Evolutionary conservation across 2,329 filamentous ascomycete genomes (phyloP).

Genomic region (Phyllosticta citrichinensis): DNA sequence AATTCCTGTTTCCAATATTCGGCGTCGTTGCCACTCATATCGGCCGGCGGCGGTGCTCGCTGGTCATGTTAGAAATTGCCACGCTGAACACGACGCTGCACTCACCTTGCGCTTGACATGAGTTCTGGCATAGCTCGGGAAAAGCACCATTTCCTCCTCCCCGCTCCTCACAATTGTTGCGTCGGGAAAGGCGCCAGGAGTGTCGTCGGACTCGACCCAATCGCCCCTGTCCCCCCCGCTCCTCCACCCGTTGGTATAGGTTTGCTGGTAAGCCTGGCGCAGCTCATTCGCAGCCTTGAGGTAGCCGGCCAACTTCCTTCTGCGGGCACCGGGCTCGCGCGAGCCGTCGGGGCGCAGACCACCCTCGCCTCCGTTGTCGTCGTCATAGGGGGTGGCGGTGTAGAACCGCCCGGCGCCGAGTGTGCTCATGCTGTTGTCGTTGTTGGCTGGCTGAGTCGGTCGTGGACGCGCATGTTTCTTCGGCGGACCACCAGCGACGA

Average conservation of each 20-base stretch:
- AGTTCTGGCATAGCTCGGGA: conserved; percentile 81
- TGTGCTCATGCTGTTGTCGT: conserved; percentile 3
- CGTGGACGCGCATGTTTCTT: conserved; percentile 4
- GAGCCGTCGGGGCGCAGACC: conserved; percentile 26
- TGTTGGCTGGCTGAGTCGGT: not conserved
- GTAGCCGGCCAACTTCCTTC: conserved; percentile 68
- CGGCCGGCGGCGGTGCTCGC: not conserved
- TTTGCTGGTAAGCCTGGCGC: conserved; percentile 54
- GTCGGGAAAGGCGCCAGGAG: conserved; percentile 73
- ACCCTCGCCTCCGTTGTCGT: conserved; percentile 19
- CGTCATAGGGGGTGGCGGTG: conserved; percentile 4
- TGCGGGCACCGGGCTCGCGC: conserved; percentile 56
- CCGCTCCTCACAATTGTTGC: conserved; percentile 70
- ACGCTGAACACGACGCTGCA: conserved; percentile 9
- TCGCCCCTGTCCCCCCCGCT: conserved; percentile 26
- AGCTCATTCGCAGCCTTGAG: conserved; percentile 63
- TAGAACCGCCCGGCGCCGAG: conserved; percentile 9
- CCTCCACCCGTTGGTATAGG: conserved; percentile 40
- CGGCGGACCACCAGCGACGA: conserved; percentile 8
- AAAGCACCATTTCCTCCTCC: conserved; percentile 86
- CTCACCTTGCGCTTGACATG: conserved; percentile 46
- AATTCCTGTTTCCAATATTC: conserved; percentile 72
- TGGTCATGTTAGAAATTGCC: not conserved
- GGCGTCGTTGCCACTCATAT: conserved; percentile 36
- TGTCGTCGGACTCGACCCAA: conserved; percentile 37